Base-by-base conservation (phyloP, 129 eudicot genomes). In the Flaveria ramosissima region DNA sequence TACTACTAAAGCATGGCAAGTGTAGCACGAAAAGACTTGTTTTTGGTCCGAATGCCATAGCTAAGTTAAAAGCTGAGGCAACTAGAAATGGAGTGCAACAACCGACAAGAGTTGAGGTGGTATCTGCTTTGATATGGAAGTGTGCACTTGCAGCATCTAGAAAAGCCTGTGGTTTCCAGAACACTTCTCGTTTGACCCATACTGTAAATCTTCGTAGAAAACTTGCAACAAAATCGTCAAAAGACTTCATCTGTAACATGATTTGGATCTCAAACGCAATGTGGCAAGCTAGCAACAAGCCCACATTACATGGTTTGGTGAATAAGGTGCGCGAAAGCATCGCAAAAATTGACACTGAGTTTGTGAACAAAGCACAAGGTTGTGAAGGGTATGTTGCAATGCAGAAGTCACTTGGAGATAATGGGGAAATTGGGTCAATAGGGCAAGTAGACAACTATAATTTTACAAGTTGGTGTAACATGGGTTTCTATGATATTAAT, bases 381-480 rank as follows among this genome's bases (percentile, higher is more conserved):
- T 70, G 46, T n/a, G 47, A 53, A 23, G 77, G 63, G 19, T 20
- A 42, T 2, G 45, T 42, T 11, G 81, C 39, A 3, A 17, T 77
- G 26, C 67, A 67, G 12, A 41, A 21, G 59, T 24, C 10, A 9
- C 41, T 72, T 0, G 4, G 64, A 60, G 77, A 77, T 77, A 77
- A 26, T 39, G 57, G 52, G 3, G 7, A 52, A 64, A 7, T 12
- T 46, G 81, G 71, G 39, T 48, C 17, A 0, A 48, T 12, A 11
- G 53, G 53, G 46, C 57, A 42, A 3, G 83, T 66, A 1, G 84
- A 90, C 59, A 26, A 20, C 70, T 83, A 52, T n/a, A 69, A 53
- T 4, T 87, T 87, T 48, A 81, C 85, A 1, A 90, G 96, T 43
- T 90, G 92, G 90, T 85, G 92, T 23, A 87, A 74, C 41, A 74